A percentile compares a stretch with the other conserved stretches of the same genome.
Conservation (phyloP, 2,329 filamentous ascomycete species). For the Ophiosphaerella narmari region DNA sequence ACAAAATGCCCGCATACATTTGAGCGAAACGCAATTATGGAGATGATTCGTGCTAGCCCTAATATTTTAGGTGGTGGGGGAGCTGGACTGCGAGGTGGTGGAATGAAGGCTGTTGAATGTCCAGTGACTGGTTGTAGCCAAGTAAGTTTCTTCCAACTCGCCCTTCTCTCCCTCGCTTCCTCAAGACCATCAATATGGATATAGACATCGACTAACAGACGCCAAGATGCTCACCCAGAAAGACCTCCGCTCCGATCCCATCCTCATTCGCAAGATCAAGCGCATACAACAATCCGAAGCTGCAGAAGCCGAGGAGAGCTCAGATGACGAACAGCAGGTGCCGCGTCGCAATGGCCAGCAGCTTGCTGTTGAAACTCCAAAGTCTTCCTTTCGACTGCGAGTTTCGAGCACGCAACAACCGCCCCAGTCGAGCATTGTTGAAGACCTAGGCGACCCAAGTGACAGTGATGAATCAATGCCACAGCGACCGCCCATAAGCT, state of each 20-base stretch:
- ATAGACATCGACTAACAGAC: neutral
- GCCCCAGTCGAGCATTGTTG: slow-evolving; percentile 20
- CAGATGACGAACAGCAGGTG: slow-evolving; percentile 30
- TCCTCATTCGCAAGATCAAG: slow-evolving; percentile 45
- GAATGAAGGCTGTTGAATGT: slow-evolving; percentile 56
- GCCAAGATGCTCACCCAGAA: slow-evolving; percentile 34
- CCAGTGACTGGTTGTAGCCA: slow-evolving; percentile 68
- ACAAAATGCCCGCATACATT: slow-evolving; percentile 73
- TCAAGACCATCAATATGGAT: no score
- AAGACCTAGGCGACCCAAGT: slow-evolving; percentile 28
- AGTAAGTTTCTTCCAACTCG: slow-evolving; percentile 26
- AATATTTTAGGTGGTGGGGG: slow-evolving; percentile 16
- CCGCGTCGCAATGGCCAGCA: slow-evolving; percentile 2
- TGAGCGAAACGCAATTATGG: slow-evolving; percentile 66
- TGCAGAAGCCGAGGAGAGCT: slow-evolving; percentile 29
- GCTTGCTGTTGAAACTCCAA: neutral
- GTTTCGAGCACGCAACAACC: slow-evolving; percentile 14
- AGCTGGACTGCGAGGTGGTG: slow-evolving; percentile 18
- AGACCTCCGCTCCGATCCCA: slow-evolving; percentile 36
- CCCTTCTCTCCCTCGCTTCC: neutral
- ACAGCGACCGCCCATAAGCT: slow-evolving; percentile 5
- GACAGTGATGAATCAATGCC: slow-evolving; percentile 7
- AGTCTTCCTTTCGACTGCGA: slow-evolving; percentile 5
- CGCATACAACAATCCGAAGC: slow-evolving; percentile 40
- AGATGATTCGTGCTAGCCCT: slow-evolving; percentile 51